Evolutionary conservation across 805 yeast species (phyloP).

Genomic region (Wickerhamia fluorescens): DNA sequence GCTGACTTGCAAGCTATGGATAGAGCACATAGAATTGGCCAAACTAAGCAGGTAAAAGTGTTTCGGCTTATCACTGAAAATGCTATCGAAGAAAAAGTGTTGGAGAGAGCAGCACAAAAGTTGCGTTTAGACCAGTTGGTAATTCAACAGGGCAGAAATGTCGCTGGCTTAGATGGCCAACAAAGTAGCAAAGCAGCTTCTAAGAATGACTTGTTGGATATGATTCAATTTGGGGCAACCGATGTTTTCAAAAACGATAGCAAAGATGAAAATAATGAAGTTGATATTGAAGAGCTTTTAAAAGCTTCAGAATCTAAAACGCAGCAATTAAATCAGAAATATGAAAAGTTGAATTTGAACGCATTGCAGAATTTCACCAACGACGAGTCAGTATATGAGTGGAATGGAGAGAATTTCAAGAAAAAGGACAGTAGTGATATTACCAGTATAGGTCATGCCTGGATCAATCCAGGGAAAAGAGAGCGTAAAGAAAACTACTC

Average conservation of each 20-base stretch:
- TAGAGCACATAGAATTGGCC: conserved; percentile 85
- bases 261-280: conserved; percentile 22
- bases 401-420: conserved; percentile 82
- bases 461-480: conserved; percentile 84
- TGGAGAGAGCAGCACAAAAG: conserved; percentile 78
- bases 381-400: conserved; percentile 67
- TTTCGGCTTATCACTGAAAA: conserved; percentile 73
- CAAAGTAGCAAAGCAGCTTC: conserved; percentile 37
- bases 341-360: conserved; percentile 61
- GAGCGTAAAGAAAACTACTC: conserved; percentile 81
- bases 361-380: conserved; percentile 72
- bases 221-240: conserved; percentile 82
- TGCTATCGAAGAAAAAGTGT: conserved; percentile 76
- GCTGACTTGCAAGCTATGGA: conserved; percentile 89
- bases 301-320: conserved; percentile 60
- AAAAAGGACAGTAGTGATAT: conserved; percentile 48
- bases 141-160: conserved; percentile 64
- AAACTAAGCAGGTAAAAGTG: conserved; percentile 75
- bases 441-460: conserved; percentile 46
- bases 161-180: conserved; percentile 24
- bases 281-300: conserved; percentile 57
- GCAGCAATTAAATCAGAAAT: conserved; percentile 51
- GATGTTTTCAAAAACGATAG: conserved; percentile 44
- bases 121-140: conserved; percentile 74
- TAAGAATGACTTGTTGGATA: conserved; percentile 67